These are phyloP conservation scores for Paralagenidium karlingii DNA, from an alignment of 352 stramenopile species.

Conservation along the genomic window DNA sequence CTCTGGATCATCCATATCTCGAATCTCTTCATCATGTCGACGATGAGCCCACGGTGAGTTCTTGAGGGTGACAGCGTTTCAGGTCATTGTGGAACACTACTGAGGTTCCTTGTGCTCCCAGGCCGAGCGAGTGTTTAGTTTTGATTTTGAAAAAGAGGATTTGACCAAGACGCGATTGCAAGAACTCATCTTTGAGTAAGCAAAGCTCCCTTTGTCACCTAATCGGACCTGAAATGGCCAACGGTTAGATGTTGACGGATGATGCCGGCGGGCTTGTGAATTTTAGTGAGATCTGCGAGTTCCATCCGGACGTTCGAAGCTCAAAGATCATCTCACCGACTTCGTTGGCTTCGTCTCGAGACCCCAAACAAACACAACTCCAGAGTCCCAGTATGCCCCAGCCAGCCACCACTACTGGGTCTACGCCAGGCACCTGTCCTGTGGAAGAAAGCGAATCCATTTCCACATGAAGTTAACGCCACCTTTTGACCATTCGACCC, in stretches of 20 bases:
- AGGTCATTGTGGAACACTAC: background rate
- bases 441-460: no score
- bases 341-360: no score
- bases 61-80: background rate
- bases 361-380: no score
- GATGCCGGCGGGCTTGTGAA: background rate
- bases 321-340: no score
- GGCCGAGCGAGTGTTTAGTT: slow-evolving; percentile 64
- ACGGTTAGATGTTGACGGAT: background rate
- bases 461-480: no score
- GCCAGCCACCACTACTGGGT: no score
- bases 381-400: no score
- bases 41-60: slow-evolving; percentile 83
- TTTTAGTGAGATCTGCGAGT: slow-evolving; percentile 53
- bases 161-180: slow-evolving; percentile 70
- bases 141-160: slow-evolving; percentile 84
- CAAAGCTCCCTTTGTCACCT: background rate
- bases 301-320: slow-evolving; percentile 38
- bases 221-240: no score
- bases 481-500: no score
- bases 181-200: slow-evolving; percentile 81
- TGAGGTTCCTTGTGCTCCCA: slow-evolving; percentile 1
- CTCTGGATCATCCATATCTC: slow-evolving; percentile 85
- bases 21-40: slow-evolving; percentile 88
- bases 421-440: no score